Percentiles rank a stretch among this genome's conserved stretches.
Evolutionary conservation across 345 rosid genomes (phyloP).

Genomic region (Raphanus raphanistrum): DNA sequence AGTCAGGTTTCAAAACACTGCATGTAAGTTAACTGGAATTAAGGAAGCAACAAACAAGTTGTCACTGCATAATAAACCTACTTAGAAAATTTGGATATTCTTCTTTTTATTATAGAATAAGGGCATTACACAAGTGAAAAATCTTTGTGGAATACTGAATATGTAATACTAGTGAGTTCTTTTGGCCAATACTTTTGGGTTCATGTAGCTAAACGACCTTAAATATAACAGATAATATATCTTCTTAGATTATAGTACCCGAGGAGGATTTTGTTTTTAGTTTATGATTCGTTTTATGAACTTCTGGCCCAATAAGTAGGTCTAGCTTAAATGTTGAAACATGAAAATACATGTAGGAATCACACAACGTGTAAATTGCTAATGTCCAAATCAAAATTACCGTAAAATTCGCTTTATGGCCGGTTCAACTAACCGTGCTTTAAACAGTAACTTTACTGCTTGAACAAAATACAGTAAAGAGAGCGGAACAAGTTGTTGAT

Average conservation of each 20-base stretch:
- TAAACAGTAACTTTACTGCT: constrained; percentile 3
- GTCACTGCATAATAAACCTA: neutral
- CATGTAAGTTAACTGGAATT: neutral
- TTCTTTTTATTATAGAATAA: neutral
- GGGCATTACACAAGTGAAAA: neutral
- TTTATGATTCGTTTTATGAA: neutral
- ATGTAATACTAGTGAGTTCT: neutral
- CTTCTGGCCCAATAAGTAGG: neutral
- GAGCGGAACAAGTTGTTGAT: constrained; percentile 17
- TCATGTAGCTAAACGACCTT: neutral
- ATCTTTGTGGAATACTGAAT: neutral
- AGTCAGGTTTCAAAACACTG: too few species aligned
- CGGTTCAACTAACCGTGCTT: neutral
- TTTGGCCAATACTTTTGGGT: neutral
- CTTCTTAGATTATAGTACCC: neutral
- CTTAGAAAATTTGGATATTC: neutral
- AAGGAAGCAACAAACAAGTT: neutral
- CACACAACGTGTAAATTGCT: neutral
- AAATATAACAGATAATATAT: neutral
- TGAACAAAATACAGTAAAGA: neutral
- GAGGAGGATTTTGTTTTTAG: neutral
- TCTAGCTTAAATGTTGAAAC: neutral
- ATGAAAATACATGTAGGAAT: neutral
- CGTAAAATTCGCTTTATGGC: neutral
- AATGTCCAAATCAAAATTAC: neutral